phyloP scores from a whole-genome alignment of 306 rosid genomes.

The Fagus sylvatica region DNA sequence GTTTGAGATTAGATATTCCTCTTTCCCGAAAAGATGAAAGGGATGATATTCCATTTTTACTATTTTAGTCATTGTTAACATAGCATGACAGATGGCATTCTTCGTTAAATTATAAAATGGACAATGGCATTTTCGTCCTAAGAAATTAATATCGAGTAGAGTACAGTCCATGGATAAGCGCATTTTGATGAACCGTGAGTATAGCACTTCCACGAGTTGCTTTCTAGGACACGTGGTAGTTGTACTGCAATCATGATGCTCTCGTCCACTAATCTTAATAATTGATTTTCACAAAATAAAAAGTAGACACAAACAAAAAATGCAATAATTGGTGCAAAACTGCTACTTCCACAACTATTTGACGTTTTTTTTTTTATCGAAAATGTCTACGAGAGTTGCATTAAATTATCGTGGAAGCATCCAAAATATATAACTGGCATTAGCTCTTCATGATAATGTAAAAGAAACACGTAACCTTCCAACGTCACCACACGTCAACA shows the following conservation, averaged over 20 bases:
- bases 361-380: conserved; percentile 11
- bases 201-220: conserved; percentile 26
- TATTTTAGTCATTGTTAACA: not conserved
- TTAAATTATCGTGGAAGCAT: conserved; percentile 3
- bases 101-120: not conserved
- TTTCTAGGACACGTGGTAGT: conserved; percentile 44
- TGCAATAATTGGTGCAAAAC: conserved; percentile 7
- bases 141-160: not conserved
- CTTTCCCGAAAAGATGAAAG: not conserved
- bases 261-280: conserved; percentile 29
- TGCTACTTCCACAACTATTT: conserved; percentile 15
- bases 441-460: not conserved
- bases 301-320: not conserved
- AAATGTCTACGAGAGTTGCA: not conserved
- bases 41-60: no score
- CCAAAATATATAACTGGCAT: conserved; percentile 7
- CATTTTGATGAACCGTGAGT: conserved; percentile 26
- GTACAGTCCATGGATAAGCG: conserved; percentile 22
- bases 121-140: conserved; percentile 23
- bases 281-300: not conserved
- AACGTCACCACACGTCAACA: conserved; percentile 12
- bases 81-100: not conserved
- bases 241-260: conserved; percentile 36
- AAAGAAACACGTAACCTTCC: not conserved
- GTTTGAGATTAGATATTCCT: not conserved